A percentile compares a stretch with the other conserved stretches of the same genome.
These are phyloP conservation scores for Aspergillus sojae DNA, from an alignment of 2,329 filamentous ascomycete species.

Conservation along the genomic window DNA sequence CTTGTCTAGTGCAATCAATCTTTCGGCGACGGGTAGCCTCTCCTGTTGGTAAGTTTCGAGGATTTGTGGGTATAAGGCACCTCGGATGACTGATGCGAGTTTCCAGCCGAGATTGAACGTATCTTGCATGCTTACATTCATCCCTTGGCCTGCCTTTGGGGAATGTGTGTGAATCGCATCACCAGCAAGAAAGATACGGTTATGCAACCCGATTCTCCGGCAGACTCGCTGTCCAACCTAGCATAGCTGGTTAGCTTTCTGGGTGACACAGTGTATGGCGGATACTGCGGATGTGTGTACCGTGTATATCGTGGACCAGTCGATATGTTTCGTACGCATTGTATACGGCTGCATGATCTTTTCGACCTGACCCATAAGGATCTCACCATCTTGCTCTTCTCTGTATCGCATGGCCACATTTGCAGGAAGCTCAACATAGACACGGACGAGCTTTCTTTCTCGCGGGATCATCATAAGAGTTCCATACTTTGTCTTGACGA, in stretches of 20 bases:
- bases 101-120: slow-evolving; percentile 62
- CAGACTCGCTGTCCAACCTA: slow-evolving; percentile 1
- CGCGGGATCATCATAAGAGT: slow-evolving; percentile 2
- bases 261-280: no score
- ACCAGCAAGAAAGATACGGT: slow-evolving; percentile 6
- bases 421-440: slow-evolving; percentile 1
- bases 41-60: slow-evolving; percentile 57
- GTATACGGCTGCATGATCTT: background rate
- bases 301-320: slow-evolving; percentile 2
- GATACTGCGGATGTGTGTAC: background rate
- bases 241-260: background rate
- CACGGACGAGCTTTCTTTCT: background rate
- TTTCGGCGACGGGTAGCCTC: slow-evolving; percentile 63
- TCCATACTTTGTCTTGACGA: background rate
- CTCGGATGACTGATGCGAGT: slow-evolving; percentile 51
- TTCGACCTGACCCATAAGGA: background rate
- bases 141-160: slow-evolving; percentile 12
- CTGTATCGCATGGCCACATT: background rate
- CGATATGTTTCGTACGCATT: background rate
- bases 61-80: slow-evolving; percentile 42
- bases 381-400: background rate
- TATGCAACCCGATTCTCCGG: background rate
- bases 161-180: slow-evolving; percentile 15
- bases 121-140: slow-evolving; percentile 51
- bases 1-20: slow-evolving; percentile 67